Base-by-base conservation (phyloP, 371 early-diverging fungal species). In the Syncephalis plumigaleata region DNA sequence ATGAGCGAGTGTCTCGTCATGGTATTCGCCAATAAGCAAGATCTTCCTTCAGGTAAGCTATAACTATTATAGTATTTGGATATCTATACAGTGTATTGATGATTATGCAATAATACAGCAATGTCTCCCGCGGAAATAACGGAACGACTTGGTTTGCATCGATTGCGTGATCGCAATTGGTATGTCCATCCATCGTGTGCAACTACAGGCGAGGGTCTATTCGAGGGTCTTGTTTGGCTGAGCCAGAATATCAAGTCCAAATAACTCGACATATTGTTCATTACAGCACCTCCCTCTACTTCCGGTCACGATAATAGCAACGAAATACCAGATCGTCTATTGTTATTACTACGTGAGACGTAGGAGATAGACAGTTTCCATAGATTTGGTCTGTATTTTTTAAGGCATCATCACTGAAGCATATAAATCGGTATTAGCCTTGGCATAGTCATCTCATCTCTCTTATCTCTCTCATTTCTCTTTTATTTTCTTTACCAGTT, bases 11-110 rank as follows among this genome's bases (percentile, higher is more conserved):
- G 76, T 51, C 55, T 86, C 43, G 55, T 87, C 52, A 67, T 84
- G 27, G 81, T 89, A 3, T 84, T 86, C 67, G 87, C 88, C 38
- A 85, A 87, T 63, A 86, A 88, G 60, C 87, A 87, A 63, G 89
- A 88, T 68, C 59, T 88, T 42, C 82, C 80, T 11, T 68, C 68
- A 46, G 78, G 75, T 74, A 65, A 50, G 37, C 31, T 1, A 38
- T n/a, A 24, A 8, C 27, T 40, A 17, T 1, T 1, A 31, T 24
- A 18, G 2, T 50, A n/a, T n/a, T n/a, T n/a, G n/a, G n/a, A n/a
- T n/a, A n/a, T n/a, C n/a, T 7, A 31, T 31, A 31, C 31, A 45
- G 17, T 27, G n/a, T n/a, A n/a, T n/a, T n/a, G n/a, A n/a, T n/a
- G 15, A 45, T 39, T 3, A 25, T 46, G 17, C 39, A 24, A 25